Evolutionary conservation across 805 yeast species (phyloP).

Genomic region (Jamesozyma spencerorum): DNA sequence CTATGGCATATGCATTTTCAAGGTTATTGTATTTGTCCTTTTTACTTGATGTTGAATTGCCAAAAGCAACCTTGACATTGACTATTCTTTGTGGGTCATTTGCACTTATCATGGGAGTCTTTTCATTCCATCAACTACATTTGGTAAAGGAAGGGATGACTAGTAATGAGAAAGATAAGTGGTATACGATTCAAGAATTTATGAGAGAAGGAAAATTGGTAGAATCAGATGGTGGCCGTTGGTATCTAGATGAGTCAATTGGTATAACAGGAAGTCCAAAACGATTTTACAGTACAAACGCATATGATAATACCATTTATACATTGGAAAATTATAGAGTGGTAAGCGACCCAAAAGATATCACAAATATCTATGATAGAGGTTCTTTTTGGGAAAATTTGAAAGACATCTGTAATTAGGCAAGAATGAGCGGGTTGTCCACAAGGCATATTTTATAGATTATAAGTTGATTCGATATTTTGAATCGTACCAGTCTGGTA

Average conservation of each 20-base stretch:
- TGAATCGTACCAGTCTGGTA: constrained; percentile 13
- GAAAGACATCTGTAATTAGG: constrained; percentile 11
- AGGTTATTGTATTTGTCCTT: constrained; percentile 13
- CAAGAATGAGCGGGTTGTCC: too few species aligned
- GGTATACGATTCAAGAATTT: constrained; percentile 54
- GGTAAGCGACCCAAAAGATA: constrained; percentile 12
- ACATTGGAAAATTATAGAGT: constrained; percentile 6
- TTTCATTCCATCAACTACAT: constrained; percentile 38
- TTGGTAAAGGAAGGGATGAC: constrained; percentile 60
- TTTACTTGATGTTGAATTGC: constrained; percentile 5
- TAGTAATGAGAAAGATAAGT: constrained; percentile 64
- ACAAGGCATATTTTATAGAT: too few species aligned
- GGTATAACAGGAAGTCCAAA: constrained; percentile 1
- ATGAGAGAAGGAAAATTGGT: constrained; percentile 34
- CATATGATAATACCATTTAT: constrained; percentile 21
- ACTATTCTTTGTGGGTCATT: constrained; percentile 38
- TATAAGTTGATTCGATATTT: constrained; percentile 3
- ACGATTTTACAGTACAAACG: constrained; percentile 23
- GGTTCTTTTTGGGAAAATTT: constrained; percentile 22
- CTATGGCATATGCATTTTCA: constrained; percentile 38
- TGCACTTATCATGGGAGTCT: constrained; percentile 36
- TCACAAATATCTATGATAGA: constrained; percentile 26
- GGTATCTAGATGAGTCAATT: constrained; percentile 11
- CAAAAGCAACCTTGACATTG: constrained; percentile 30
- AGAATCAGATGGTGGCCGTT: constrained; percentile 8